A percentile compares a stretch with the other conserved stretches of the same genome.
These are phyloP conservation scores for Cladosporium sp. DNA, from an alignment of 2,329 filamentous ascomycete species.

Conservation along the genomic window DNA sequence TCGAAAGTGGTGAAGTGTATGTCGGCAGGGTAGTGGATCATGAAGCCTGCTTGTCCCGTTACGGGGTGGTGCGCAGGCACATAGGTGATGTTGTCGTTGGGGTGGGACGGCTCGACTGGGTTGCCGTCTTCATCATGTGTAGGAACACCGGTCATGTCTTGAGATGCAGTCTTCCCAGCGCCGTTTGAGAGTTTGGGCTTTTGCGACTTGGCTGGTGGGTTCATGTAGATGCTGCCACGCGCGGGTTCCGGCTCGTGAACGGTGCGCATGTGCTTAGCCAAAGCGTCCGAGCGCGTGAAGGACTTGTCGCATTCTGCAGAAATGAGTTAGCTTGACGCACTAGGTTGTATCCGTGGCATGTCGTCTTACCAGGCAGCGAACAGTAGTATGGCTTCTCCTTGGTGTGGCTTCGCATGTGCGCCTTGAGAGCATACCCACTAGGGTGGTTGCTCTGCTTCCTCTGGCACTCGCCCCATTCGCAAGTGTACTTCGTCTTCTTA, in stretches of 20 bases:
- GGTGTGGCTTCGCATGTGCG: conserved; percentile 96
- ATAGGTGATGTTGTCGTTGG: conserved; percentile 55
- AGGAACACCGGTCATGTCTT: conserved; percentile 26
- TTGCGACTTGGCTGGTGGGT: conserved; percentile 40
- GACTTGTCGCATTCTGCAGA: conserved; percentile 85
- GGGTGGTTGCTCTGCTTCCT: conserved; percentile 88
- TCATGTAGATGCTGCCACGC: conserved; percentile 55
- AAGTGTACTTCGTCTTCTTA: conserved; percentile 94
- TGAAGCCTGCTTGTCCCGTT: conserved; percentile 45
- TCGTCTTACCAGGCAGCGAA: conserved; percentile 71
- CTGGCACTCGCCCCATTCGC: conserved; percentile 88
- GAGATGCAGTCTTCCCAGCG: conserved; percentile 31
- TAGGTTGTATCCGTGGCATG: background rate
- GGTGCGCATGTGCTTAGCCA: conserved; percentile 97
- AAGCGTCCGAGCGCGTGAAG: conserved; percentile 90
- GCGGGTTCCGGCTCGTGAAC: conserved; percentile 95
- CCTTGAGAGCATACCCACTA: conserved; percentile 90
- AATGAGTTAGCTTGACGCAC: conserved; percentile 14
- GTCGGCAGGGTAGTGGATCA: conserved; percentile 51
- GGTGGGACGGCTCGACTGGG: conserved; percentile 29
- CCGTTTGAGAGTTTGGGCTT: conserved; percentile 40
- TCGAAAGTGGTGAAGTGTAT: conserved; percentile 62
- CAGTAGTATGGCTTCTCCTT: conserved; percentile 98
- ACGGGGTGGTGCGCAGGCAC: conserved; percentile 56
- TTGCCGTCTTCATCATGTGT: conserved; percentile 29